Evolutionary conservation across 352 stramenopile genomes (phyloP).

Genomic region (Phytophthora hibernalis): DNA sequence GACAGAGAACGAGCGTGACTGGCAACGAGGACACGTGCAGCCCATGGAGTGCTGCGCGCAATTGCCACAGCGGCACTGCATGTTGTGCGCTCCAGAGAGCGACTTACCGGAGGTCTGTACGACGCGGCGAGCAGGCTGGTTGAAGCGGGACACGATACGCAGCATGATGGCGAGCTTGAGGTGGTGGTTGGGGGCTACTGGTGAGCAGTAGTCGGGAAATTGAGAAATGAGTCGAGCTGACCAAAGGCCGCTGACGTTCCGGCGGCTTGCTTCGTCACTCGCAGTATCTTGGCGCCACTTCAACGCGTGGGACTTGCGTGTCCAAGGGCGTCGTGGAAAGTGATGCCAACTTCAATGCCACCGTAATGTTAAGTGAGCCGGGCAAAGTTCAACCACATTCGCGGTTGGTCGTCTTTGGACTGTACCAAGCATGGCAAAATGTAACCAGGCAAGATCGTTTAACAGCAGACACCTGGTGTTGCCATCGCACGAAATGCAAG

Average conservation of each 20-base stretch:
- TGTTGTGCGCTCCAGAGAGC: slow-evolving; percentile 26
- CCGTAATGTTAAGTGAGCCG: slow-evolving; percentile 15
- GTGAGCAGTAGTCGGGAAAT: slow-evolving; percentile 30
- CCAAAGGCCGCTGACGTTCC: background rate
- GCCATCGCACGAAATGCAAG: slow-evolving; percentile 40
- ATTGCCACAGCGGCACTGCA: slow-evolving; percentile 43
- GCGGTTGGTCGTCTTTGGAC: slow-evolving; percentile 1
- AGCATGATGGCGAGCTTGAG: slow-evolving; percentile 26
- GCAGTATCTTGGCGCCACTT: slow-evolving; percentile 30
- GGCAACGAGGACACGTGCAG: slow-evolving; percentile 33
- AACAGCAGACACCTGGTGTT: slow-evolving; percentile 19
- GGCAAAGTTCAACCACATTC: slow-evolving; percentile 33
- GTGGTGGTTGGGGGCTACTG: slow-evolving; percentile 10
- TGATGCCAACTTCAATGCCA: slow-evolving; percentile 27
- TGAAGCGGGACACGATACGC: slow-evolving; percentile 43
- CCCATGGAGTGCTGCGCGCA: slow-evolving; percentile 36
- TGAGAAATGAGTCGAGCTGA: slow-evolving; percentile 25
- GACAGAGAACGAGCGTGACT: slow-evolving; percentile 47
- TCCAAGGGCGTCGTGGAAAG: slow-evolving; percentile 13
- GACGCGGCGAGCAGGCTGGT: slow-evolving; percentile 33
- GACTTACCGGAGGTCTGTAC: slow-evolving; percentile 23
- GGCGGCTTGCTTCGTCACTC: slow-evolving; percentile 11
- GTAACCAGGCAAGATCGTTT: slow-evolving; percentile 11
- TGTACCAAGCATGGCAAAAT: background rate
- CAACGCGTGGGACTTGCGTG: slow-evolving; percentile 28